Conservation (phyloP, 2,329 filamentous ascomycete species). For the Fusarium siculi region DNA sequence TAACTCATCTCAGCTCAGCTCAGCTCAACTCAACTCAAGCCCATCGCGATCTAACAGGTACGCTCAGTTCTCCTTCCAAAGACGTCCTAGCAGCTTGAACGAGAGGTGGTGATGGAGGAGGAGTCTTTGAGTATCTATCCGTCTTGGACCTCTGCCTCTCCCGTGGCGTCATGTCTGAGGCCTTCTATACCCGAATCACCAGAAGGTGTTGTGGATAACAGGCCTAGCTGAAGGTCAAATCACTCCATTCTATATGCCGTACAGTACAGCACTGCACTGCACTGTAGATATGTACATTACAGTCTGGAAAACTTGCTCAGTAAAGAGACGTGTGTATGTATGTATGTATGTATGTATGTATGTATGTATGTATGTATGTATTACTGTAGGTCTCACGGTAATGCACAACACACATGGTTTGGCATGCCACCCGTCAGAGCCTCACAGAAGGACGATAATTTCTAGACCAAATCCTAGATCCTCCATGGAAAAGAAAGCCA, state of each 20-base stretch:
- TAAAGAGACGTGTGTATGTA: background rate
- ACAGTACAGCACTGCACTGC: background rate
- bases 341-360: background rate
- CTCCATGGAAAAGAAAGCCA: constrained; percentile 7
- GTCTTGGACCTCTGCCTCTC: background rate
- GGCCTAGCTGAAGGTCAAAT: background rate
- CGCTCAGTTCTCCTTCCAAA: background rate
- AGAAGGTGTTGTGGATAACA: background rate
- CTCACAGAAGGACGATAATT: constrained; percentile 1
- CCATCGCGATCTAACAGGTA: background rate
- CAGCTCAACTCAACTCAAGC: background rate
- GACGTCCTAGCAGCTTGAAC: background rate
- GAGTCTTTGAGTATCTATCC: background rate
- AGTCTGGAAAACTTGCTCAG: background rate
- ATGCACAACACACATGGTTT: constrained; percentile 29
- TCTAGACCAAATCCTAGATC: background rate
- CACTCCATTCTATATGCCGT: background rate
- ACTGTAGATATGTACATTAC: background rate
- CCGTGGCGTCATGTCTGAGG: constrained; percentile 7
- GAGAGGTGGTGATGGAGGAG: background rate
- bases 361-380: background rate
- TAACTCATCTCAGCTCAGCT: background rate
- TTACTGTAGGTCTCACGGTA: constrained; percentile 8
- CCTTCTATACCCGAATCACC: constrained; percentile 8
- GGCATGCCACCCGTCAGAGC: constrained; percentile 18